Evolutionary conservation across 768 basidiomycete species (phyloP).

Genomic region (Lactarius trivialis): DNA sequence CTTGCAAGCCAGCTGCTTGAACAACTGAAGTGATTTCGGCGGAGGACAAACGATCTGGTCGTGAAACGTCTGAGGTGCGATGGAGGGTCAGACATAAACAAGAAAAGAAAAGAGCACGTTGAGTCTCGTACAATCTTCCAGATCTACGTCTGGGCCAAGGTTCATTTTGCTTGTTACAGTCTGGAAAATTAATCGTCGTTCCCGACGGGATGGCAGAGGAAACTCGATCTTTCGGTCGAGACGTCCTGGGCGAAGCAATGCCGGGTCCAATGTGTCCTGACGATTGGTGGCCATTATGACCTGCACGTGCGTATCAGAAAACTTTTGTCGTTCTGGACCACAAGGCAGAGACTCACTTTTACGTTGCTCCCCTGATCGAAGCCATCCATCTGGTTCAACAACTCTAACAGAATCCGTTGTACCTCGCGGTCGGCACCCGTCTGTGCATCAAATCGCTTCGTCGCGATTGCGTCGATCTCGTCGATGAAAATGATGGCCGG

Average conservation of each 20-base stretch:
- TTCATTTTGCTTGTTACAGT: slow-evolving; percentile 98
- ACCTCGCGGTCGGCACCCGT: slow-evolving; percentile 99
- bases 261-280: slow-evolving; percentile 96
- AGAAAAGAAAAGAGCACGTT: neutral
- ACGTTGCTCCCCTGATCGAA: slow-evolving; percentile 99
- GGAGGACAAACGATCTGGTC: slow-evolving; percentile 91
- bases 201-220: slow-evolving; percentile 87
- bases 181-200: slow-evolving; percentile 96
- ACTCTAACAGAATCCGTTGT: slow-evolving; percentile 93
- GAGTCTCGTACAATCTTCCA: slow-evolving; percentile 83
- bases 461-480: slow-evolving; percentile 97
- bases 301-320: slow-evolving; percentile 36
- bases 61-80: slow-evolving; percentile 75
- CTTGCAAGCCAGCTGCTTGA: slow-evolving; percentile 96
- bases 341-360: slow-evolving; percentile 51
- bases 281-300: slow-evolving; percentile 99
- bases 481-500: slow-evolving; percentile 99
- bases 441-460: slow-evolving; percentile 98
- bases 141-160: slow-evolving; percentile 91
- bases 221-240: slow-evolving; percentile 99
- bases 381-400: slow-evolving; percentile 99
- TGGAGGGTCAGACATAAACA: neutral
- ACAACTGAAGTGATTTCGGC: slow-evolving; percentile 95
- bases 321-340: neutral
- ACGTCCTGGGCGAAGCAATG: slow-evolving; percentile 93